Evolutionary conservation across 768 basidiomycete species (phyloP), one percentile per base, ranked within the genome.

Genomic region (Russula earlei): DNA sequence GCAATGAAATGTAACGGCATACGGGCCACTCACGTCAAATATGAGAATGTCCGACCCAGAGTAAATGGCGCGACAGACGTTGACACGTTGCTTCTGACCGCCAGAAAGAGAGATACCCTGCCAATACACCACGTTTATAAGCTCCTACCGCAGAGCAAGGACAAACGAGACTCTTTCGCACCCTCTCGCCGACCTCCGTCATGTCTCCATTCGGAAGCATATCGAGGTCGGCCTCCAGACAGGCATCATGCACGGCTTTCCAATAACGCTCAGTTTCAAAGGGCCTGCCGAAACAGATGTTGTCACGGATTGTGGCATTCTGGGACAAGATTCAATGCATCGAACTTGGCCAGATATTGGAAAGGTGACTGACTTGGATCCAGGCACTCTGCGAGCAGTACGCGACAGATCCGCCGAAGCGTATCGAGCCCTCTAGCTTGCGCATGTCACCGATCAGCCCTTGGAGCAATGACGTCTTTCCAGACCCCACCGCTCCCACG

Each of bases 321-420:
- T 85, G 56, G 4, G 46, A 36, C 19, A 15, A 24, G 20, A 31
- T 45, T 41, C 7, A 60, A 34, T 25, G 3, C 20, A 15, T 19
- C 2, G 0, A 49, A 34, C 22, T 63, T 24, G 17, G 27, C 51
- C 22, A 48, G 55, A 31, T 19, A 2, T 15, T 27, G 55, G 56
- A 59, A 17, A 10, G 3, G 43, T 3, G 10, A 51, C 52, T 2
- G 55, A 79, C 83, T 69, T 92, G 89, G 55, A 97, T 94, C 91
- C 92, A 96, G 11, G 92, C 85, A 42, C 76, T 83, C 66, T 97
- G 93, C 15, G 85, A 82, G 62, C 88, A 93, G 67, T 93, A 91
- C 0, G 82, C 83, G 10, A 91, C 78, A 10, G 79, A 78, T 0
- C 86, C 89, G 54, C 88, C 85, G 64, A 92, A 88, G 31, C 72